A percentile compares a stretch with the other conserved stretches of the same genome.
Evolutionary conservation across 2,329 filamentous ascomycete species (phyloP).

Genomic region (Ophiostoma sp.): DNA sequence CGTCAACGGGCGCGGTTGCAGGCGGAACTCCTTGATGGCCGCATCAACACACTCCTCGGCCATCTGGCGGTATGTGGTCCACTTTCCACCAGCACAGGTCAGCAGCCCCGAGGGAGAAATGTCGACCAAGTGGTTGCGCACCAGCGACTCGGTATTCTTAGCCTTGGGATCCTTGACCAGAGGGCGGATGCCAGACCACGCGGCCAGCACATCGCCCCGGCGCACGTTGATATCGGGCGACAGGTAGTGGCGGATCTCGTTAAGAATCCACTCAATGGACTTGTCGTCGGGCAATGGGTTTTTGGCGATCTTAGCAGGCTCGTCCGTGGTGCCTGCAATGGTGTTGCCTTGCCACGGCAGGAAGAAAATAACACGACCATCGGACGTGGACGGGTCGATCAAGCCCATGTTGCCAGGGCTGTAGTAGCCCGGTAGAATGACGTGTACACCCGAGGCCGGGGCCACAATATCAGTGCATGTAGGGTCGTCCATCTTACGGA

Average conservation of each 20-base stretch:
- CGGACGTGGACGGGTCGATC: conserved; percentile 77
- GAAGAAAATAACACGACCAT: conserved; percentile 86
- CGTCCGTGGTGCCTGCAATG: conserved; percentile 79
- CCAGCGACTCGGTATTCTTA: conserved; percentile 78
- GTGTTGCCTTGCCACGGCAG: conserved; percentile 85
- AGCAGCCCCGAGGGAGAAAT: conserved; percentile 72
- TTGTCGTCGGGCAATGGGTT: conserved; percentile 73
- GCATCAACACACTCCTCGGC: conserved; percentile 81
- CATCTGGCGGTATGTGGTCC: conserved; percentile 89
- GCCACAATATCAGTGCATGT: conserved; percentile 72
- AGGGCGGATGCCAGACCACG: conserved; percentile 76
- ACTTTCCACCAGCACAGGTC: conserved; percentile 81
- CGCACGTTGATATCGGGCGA: conserved; percentile 73
- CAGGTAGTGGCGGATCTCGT: conserved; percentile 74
- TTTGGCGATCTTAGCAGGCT: conserved; percentile 64
- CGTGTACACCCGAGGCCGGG: conserved; percentile 76
- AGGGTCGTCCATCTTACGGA: conserved; percentile 78
- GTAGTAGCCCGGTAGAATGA: conserved; percentile 78
- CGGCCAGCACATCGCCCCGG: conserved; percentile 73
- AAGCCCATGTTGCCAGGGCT: conserved; percentile 78
- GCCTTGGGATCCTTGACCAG: conserved; percentile 79
- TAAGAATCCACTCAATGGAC: conserved; percentile 79
- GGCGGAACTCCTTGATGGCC: conserved; percentile 65
- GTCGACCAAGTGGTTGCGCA: conserved; percentile 77
- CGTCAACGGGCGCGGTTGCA: conserved; percentile 49